phyloP scores from a whole-genome alignment of 352 stramenopile genomes.

The Pythium vanterpoolii region DNA sequence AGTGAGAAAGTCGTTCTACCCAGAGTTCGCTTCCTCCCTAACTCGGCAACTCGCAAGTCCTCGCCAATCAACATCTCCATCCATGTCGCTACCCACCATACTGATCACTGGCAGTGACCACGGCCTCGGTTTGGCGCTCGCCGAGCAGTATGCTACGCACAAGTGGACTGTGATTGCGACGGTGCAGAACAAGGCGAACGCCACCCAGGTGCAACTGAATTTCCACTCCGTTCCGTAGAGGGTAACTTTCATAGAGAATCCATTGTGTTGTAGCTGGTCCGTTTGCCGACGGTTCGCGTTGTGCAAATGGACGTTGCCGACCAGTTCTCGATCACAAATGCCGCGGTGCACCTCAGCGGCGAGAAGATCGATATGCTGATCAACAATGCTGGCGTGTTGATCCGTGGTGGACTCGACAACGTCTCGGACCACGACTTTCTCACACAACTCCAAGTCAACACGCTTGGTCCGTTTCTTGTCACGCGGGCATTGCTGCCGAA shows the following conservation, averaged over 20 bases:
- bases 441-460: conserved; percentile 36
- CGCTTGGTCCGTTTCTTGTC: conserved; percentile 29
- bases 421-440: conserved; percentile 16
- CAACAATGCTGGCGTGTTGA: conserved; percentile 35
- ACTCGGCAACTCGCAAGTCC: not conserved
- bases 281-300: not conserved
- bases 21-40: no score
- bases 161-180: conserved; percentile 25
- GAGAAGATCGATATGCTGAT: conserved; percentile 35
- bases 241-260: no score
- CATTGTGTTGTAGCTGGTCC: not conserved
- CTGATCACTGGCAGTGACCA: conserved; percentile 26
- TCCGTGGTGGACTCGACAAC: not conserved
- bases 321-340: conserved; percentile 7
- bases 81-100: conserved; percentile 3
- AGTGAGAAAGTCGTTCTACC: no score
- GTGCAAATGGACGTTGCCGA: conserved; percentile 21
- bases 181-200: not conserved
- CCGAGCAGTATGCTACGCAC: conserved; percentile 20
- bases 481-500: conserved; percentile 28
- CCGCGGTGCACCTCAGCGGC: conserved; percentile 12
- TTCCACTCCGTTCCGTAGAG: no score
- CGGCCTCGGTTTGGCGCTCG: conserved; percentile 26
- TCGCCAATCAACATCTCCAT: no score
- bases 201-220: not conserved